These are phyloP conservation scores for Colletotrichum phormii DNA, from an alignment of 2,329 filamentous ascomycete genomes.

Conservation along the genomic window DNA sequence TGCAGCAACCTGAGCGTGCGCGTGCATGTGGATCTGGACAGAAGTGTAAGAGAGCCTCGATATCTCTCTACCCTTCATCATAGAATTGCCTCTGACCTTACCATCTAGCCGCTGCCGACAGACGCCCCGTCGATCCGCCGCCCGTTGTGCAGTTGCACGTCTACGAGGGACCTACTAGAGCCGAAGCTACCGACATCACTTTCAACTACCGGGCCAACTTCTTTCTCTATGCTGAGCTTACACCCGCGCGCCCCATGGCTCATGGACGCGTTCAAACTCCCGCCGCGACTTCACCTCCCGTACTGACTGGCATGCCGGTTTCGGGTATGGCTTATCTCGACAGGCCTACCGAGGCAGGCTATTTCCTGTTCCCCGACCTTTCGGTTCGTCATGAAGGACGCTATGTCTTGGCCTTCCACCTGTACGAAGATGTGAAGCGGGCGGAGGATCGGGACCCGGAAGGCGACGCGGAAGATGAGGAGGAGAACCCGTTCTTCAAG, in stretches of 20 bases:
- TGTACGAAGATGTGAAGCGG: constrained; percentile 95
- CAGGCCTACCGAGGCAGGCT: constrained; percentile 82
- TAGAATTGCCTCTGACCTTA: constrained; percentile 39
- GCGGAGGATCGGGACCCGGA: constrained; percentile 78
- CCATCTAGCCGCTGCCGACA: constrained; percentile 79
- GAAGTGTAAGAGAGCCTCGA: constrained; percentile 75
- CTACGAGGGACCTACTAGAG: constrained; percentile 76
- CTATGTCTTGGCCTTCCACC: constrained; percentile 90
- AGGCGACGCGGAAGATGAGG: constrained; percentile 46
- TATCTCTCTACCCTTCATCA: constrained; percentile 26
- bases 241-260: constrained; percentile 85
- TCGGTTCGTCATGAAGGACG: constrained; percentile 95
- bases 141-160: constrained; percentile 93
- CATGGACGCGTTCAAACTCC: constrained; percentile 79
- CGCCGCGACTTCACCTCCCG: constrained; percentile 79
- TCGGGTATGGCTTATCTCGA: constrained; percentile 97
- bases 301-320: constrained; percentile 93
- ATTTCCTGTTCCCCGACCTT: constrained; percentile 97
- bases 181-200: constrained; percentile 77
- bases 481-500: constrained; percentile 72
- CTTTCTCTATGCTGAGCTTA: constrained; percentile 94
- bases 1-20: constrained; percentile 94
- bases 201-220: constrained; percentile 97
- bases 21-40: constrained; percentile 95
- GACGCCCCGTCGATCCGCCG: constrained; percentile 92